These are phyloP conservation scores for Clavispora vitiphila DNA, from an alignment of 805 yeast species.

Conservation along the genomic window DNA sequence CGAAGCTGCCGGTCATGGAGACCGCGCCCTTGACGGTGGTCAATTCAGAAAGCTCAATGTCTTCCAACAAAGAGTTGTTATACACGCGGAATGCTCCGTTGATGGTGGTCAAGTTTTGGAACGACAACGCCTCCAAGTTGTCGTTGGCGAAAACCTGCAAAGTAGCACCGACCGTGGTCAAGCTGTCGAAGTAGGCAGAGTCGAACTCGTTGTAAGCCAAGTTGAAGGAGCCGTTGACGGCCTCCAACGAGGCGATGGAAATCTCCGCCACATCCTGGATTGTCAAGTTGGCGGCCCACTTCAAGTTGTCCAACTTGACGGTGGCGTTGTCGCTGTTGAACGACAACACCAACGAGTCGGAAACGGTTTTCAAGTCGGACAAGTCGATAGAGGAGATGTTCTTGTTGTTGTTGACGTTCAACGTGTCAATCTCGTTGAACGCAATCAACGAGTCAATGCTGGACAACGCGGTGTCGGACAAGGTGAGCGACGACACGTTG, in stretches of 20 bases:
- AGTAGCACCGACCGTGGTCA: conserved; percentile 35
- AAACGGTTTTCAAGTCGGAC: conserved; percentile 26
- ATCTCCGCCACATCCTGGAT: conserved; percentile 36
- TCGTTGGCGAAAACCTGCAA: conserved; percentile 39
- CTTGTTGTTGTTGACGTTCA: conserved; percentile 41
- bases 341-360: conserved; percentile 32
- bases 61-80: conserved; percentile 37
- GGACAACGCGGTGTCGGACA: conserved; percentile 40
- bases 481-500: conserved; percentile 26
- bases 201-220: conserved; percentile 38
- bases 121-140: conserved; percentile 28
- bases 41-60: conserved; percentile 26
- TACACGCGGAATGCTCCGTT: conserved; percentile 39
- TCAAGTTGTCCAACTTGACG: conserved; percentile 28
- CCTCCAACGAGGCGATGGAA: conserved; percentile 27
- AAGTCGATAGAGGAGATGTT: conserved; percentile 34
- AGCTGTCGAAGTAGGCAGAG: conserved; percentile 22
- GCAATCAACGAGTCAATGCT: conserved; percentile 27
- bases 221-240: conserved; percentile 37
- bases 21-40: conserved; percentile 37
- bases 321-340: conserved; percentile 33
- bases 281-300: conserved; percentile 41
- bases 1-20: conserved; percentile 31
- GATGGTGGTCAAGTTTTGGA: conserved; percentile 27
- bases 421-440: conserved; percentile 26